phyloP scores from a whole-genome alignment of 176 grass and related monocot species.

The Triticum timopheevii region DNA sequence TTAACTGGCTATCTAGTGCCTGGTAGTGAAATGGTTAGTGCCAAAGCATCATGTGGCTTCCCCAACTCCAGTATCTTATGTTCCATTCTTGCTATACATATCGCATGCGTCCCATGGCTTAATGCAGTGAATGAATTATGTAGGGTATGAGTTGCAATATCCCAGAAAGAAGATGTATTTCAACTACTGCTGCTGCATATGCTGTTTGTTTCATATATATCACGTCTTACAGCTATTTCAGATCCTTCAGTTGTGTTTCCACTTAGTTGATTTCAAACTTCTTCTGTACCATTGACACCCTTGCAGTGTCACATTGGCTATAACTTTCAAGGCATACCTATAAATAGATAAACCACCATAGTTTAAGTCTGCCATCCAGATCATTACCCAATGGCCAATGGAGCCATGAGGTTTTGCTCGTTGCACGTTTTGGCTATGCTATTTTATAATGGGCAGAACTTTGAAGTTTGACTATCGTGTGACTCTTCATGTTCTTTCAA shows the following conservation, averaged over 20 bases:
- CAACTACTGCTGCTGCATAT: not conserved
- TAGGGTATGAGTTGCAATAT: not conserved
- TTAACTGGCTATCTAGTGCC: not conserved
- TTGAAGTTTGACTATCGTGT: not conserved
- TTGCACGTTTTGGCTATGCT: not conserved
- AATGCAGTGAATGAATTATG: not conserved
- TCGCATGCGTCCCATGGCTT: too few species aligned
- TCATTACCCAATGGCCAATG: too few species aligned
- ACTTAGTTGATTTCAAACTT: slow-evolving; percentile 3
- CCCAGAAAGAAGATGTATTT: not conserved
- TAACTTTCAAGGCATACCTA: not conserved
- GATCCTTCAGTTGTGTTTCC: not conserved
- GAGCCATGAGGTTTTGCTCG: too few species aligned
- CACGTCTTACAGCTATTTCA: slow-evolving; percentile 1
- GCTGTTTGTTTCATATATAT: not conserved
- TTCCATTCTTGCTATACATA: not conserved
- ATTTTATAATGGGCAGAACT: not conserved
- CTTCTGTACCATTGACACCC: not conserved
- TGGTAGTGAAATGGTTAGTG: slow-evolving; percentile 5
- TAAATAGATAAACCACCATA: not conserved
- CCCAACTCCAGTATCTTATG: not conserved
- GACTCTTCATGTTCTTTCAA: too few species aligned
- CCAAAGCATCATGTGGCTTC: not conserved
- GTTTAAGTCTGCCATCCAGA: not conserved
- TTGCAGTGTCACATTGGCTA: not conserved